Evolutionary conservation across 106 monocot species (phyloP), one percentile per base, ranked within the genome.

Genomic region (Vanilla planifolia): DNA sequence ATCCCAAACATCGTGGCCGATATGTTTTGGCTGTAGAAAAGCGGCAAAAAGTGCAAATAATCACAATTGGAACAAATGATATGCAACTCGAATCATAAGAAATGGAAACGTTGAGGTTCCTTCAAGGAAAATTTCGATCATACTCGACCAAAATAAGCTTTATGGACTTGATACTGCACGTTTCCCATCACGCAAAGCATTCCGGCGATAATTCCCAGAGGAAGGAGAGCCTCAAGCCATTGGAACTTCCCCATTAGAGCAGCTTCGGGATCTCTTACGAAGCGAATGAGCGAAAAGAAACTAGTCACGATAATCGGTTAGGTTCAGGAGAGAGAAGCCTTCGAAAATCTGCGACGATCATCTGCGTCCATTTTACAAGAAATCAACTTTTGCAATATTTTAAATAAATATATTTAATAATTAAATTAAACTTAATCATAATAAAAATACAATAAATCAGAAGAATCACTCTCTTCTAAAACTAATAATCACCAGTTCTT

Each of bases 181-280:
- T 98, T 98, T n/a, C 91, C 96, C 91, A 91, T 91, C 33, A 88
- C 72, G 64, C 75, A 81, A 6, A 98, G 79, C 84, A 98, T 79
- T 10, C 91, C 96, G 13, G 74, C 91, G 81, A 98, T 98, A 87
- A 98, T 85, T n/a, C 87, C 96, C 43, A 98, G 72, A 34, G 96
- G 96, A n/a, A 98, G 81, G 30, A 85, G 21, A 11, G 96, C 96
- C 61, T 98, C 96, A 69, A 98, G 27, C 80, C 57, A 57, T 35
- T 57, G 57, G 27, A 57, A 57, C 34, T 15, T 57, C 19, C 57
- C 57, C 57, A 57, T 57, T 35, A 28, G 35, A 57, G 0, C n/a
- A 2, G 57, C 57, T 35, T 57, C 57, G 15, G 30, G 30, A 30
- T n/a, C n/a, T n/a, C n/a, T n/a, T n/a, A n/a, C n/a, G n/a, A n/a